Percentiles rank a stretch among this genome's conserved stretches.
phyloP scores from a whole-genome alignment of 208 protist species.

The Tritrichomonas foetus region DNA sequence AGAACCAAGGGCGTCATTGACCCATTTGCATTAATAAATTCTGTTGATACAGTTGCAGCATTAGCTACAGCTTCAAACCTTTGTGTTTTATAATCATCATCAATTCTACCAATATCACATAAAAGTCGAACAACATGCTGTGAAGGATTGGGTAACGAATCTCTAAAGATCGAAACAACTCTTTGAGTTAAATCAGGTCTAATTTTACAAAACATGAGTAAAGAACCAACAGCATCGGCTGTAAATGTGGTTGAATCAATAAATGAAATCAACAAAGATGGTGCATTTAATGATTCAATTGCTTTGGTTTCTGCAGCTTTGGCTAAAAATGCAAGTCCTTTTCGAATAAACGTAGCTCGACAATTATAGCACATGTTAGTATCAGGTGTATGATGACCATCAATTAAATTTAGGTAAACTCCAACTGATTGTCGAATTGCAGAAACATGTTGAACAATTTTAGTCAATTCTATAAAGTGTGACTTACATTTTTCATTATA shows the following conservation, averaged over 20 bases:
- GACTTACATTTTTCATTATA: slow-evolving; percentile 28
- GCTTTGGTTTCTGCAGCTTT: neutral
- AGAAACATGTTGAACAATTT: neutral
- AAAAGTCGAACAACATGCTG: neutral
- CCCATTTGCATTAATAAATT: neutral
- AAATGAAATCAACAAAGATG: neutral
- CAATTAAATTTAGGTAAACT: neutral
- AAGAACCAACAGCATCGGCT: neutral
- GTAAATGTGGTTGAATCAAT: neutral
- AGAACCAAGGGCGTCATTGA: neutral
- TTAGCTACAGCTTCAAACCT: neutral
- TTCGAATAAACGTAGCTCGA: neutral
- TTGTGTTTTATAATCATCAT: neutral
- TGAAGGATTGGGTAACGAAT: neutral
- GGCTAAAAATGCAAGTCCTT: neutral
- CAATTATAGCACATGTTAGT: slow-evolving; percentile 27
- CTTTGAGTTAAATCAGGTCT: neutral
- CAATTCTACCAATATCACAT: neutral
- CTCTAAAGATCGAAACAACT: neutral
- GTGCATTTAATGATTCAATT: neutral
- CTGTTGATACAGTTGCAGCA: neutral
- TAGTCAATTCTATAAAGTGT: neutral
- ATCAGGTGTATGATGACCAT: neutral
- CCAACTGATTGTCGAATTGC: neutral
- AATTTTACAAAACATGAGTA: neutral